A percentile compares a stretch with the other conserved stretches of the same genome.
Conservation (phyloP, 306 rosid species). For the Lotus japonicus region DNA sequence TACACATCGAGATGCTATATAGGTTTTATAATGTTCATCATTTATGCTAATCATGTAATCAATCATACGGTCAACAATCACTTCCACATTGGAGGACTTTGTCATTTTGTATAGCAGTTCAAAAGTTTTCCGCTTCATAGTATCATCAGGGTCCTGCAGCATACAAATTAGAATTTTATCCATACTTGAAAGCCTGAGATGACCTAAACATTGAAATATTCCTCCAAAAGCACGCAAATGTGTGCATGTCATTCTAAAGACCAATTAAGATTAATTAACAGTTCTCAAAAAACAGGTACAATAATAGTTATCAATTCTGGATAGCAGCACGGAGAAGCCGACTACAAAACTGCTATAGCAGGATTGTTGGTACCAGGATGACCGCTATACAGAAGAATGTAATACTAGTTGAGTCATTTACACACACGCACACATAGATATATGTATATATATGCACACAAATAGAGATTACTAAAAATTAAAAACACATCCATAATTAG, state of each 20-base stretch:
- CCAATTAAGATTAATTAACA: background rate
- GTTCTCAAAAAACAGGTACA: background rate
- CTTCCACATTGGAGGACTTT: slow-evolving; percentile 96
- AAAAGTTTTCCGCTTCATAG: slow-evolving; percentile 90
- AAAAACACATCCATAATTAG: too few species aligned
- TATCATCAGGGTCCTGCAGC: slow-evolving; percentile 94
- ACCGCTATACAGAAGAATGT: too few species aligned
- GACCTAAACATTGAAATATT: background rate
- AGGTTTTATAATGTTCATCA: slow-evolving; percentile 86
- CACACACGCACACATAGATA: too few species aligned
- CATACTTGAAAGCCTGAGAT: slow-evolving; percentile 1
- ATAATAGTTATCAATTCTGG: too few species aligned
- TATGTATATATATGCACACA: too few species aligned
- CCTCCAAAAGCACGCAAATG: background rate
- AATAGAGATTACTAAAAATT: too few species aligned
- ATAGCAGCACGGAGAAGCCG: too few species aligned
- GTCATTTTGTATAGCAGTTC: slow-evolving; percentile 90
- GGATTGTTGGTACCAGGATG: too few species aligned
- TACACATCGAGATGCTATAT: slow-evolving; percentile 93
- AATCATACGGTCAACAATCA: slow-evolving; percentile 95
- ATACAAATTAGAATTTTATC: slow-evolving; percentile 21
- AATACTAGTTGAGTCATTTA: too few species aligned
- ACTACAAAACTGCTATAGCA: too few species aligned
- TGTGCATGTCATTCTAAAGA: background rate
- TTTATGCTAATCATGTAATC: slow-evolving; percentile 81